Conservation (phyloP, 805 yeast genomes). For the Kurtzmaniella cleridarum region DNA sequence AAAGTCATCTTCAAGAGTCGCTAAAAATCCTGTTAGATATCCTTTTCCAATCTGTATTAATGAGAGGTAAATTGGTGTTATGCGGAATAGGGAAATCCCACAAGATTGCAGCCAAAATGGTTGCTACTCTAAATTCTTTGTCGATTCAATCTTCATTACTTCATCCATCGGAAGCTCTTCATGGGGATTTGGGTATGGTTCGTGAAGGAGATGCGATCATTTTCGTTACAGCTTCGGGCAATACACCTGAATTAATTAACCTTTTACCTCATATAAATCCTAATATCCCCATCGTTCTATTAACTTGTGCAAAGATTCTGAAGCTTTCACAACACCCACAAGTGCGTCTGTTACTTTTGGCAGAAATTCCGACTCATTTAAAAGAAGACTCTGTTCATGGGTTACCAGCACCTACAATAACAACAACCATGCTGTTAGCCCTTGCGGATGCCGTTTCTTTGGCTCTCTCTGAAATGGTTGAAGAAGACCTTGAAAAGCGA, state of each 20-base stretch:
- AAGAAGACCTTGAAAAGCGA: constrained; percentile 50
- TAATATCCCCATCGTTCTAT: constrained; percentile 49
- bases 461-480: constrained; percentile 64
- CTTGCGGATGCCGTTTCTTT: constrained; percentile 75
- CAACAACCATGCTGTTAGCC: constrained; percentile 71
- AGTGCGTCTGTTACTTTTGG: constrained; percentile 50
- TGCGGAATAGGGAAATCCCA: constrained; percentile 84
- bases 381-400: constrained; percentile 68
- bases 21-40: constrained; percentile 38
- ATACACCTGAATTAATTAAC: constrained; percentile 66
- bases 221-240: constrained; percentile 75
- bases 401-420: constrained; percentile 80
- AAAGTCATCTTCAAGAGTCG: constrained; percentile 42
- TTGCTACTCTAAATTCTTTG: constrained; percentile 78
- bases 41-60: constrained; percentile 16
- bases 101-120: constrained; percentile 72
- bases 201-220: constrained; percentile 54
- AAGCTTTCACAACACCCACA: constrained; percentile 47
- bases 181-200: constrained; percentile 81
- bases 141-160: constrained; percentile 61
- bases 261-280: constrained; percentile 54
- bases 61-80: constrained; percentile 65
- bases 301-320: constrained; percentile 60
- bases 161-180: constrained; percentile 86
- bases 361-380: constrained; percentile 53